Conservation (phyloP, 345 rosid genomes). For the Populus davidiana region DNA sequence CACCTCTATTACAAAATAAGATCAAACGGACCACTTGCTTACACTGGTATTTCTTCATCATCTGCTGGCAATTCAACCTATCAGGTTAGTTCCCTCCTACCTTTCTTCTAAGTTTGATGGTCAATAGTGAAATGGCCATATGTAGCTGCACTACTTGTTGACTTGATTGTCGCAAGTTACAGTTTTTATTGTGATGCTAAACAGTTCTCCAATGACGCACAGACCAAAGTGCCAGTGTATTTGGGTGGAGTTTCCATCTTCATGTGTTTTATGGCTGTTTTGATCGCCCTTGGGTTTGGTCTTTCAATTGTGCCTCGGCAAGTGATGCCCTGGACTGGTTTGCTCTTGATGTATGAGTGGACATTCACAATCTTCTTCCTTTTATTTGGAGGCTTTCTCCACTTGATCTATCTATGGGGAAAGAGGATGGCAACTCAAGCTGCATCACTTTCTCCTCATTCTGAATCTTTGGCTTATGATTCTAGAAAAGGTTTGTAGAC, state of each 20-base stretch:
- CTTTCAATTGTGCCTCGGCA: slow-evolving; percentile 70
- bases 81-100: slow-evolving; percentile 39
- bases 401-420: slow-evolving; percentile 57
- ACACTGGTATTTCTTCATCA: slow-evolving; percentile 53
- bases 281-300: slow-evolving; percentile 59
- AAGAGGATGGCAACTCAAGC: slow-evolving; percentile 48
- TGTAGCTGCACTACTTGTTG: background rate
- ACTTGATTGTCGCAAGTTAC: slow-evolving; percentile 10
- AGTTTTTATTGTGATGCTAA: slow-evolving; percentile 17
- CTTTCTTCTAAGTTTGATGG: background rate
- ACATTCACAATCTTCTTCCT: slow-evolving; percentile 65
- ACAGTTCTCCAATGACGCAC: slow-evolving; percentile 48
- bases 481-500: slow-evolving; percentile 63
- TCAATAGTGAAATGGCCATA: background rate
- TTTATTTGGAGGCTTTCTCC: slow-evolving; percentile 64
- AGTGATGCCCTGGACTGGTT: slow-evolving; percentile 89
- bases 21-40: slow-evolving; percentile 53
- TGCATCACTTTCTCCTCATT: slow-evolving; percentile 38
- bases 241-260: slow-evolving; percentile 62
- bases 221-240: slow-evolving; percentile 57
- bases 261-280: slow-evolving; percentile 46
- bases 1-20: slow-evolving; percentile 58
- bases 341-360: slow-evolving; percentile 85
- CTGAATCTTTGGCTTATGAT: slow-evolving; percentile 50
- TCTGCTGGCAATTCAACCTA: slow-evolving; percentile 44